phyloP scores from a whole-genome alignment of 1,284 basidiomycete species.

The Wolfiporia cocos region DNA sequence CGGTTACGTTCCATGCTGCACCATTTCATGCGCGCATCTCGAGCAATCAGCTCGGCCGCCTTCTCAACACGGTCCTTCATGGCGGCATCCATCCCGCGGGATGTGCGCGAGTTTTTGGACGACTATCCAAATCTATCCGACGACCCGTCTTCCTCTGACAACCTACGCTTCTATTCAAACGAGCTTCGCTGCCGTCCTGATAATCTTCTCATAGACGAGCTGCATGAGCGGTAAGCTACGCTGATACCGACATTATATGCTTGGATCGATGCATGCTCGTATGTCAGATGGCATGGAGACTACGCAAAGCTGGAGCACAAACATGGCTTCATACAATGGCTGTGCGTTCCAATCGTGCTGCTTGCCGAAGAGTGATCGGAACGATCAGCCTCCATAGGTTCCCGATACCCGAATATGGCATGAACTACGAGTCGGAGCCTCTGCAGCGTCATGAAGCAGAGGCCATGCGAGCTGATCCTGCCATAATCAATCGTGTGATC shows the following conservation, averaged over 20 bases:
- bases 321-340: constrained; percentile 72
- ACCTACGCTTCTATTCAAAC: constrained; percentile 63
- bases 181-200: constrained; percentile 54
- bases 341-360: constrained; percentile 37
- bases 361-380: background rate
- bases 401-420: constrained; percentile 61
- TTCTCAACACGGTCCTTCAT: no score
- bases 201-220: constrained; percentile 52
- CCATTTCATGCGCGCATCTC: no score
- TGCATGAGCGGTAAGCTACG: constrained; percentile 45
- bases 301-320: constrained; percentile 59
- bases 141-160: constrained; percentile 36
- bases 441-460: constrained; percentile 60
- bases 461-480: constrained; percentile 48
- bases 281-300: constrained; percentile 53
- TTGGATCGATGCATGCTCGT: background rate
- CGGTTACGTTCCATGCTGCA: no score
- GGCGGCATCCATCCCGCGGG: constrained; percentile 35
- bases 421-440: constrained; percentile 64
- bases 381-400: constrained; percentile 36
- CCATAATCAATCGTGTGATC: constrained; percentile 45
- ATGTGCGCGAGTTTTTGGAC: constrained; percentile 58
- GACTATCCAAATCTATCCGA: constrained; percentile 46
- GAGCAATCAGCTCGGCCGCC: no score
- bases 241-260: background rate